Evolutionary conservation across 2,329 filamentous ascomycete species (phyloP).

Genomic region (Fusarium lateritium): DNA sequence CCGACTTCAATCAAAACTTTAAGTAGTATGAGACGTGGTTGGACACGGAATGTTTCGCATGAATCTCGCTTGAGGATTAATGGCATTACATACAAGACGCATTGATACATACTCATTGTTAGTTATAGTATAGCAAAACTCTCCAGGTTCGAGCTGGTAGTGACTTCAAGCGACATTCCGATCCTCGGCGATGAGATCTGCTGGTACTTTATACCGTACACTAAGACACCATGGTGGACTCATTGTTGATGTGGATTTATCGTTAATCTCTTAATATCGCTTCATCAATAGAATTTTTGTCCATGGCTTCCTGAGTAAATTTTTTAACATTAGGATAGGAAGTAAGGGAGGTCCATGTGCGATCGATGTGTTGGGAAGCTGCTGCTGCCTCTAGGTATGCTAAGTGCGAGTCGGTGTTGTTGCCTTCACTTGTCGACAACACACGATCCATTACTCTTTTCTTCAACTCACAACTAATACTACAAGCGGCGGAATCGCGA

Average conservation of each 20-base stretch:
- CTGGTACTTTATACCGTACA: constrained; percentile 1
- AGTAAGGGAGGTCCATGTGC: too few species aligned
- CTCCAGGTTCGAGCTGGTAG: background rate
- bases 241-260: too few species aligned
- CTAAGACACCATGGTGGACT: too few species aligned
- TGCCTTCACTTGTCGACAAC: background rate
- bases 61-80: constrained; percentile 1
- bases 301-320: too few species aligned
- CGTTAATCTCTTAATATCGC: too few species aligned
- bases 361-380: background rate
- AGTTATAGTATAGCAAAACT: background rate
- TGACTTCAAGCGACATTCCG: constrained; percentile 31
- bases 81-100: background rate
- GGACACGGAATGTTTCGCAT: background rate
- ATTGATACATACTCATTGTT: constrained; percentile 9
- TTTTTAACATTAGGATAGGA: too few species aligned
- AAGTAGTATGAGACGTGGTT: background rate
- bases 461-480: background rate
- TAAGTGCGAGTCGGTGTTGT: background rate
- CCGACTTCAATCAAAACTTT: background rate
- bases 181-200: constrained; percentile 21
- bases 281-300: too few species aligned
- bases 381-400: background rate
- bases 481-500: background rate
- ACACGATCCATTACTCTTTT: background rate